Conservation (phyloP, 805 yeast species). For the Sugiyamaella floridensis region DNA sequence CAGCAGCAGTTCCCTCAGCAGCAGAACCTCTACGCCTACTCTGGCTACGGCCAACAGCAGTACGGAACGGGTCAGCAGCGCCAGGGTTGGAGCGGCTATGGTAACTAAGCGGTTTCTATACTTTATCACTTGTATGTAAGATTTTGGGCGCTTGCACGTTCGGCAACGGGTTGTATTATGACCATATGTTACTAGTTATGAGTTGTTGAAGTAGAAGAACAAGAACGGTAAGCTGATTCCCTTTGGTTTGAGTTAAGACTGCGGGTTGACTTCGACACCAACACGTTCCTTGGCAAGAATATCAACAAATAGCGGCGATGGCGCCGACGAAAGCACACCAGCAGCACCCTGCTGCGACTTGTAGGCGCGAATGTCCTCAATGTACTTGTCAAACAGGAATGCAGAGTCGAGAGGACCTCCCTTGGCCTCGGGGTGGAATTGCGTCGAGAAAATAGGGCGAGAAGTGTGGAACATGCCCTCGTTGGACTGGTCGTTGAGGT, state of each 20-base stretch:
- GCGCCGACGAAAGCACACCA: constrained; percentile 32
- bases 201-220: not conserved
- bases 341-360: constrained; percentile 37
- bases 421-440: constrained; percentile 98
- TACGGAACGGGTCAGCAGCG: constrained; percentile 24
- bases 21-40: constrained; percentile 23
- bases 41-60: constrained; percentile 22
- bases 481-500: constrained; percentile 90
- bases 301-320: constrained; percentile 34
- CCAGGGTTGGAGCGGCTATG: constrained; percentile 21
- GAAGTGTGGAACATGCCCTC: constrained; percentile 92
- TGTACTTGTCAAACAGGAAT: constrained; percentile 84
- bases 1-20: constrained; percentile 20
- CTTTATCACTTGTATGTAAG: not conserved
- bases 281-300: constrained; percentile 37
- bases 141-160: not conserved
- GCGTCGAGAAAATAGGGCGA: constrained; percentile 91
- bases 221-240: not conserved
- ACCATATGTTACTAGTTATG: not conserved
- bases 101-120: constrained; percentile 9
- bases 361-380: constrained; percentile 58
- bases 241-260: constrained; percentile 16
- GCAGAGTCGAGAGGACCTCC: constrained; percentile 97
- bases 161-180: not conserved
- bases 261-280: constrained; percentile 36